phyloP scores from a whole-genome alignment of 305 asterid species.

The Andrographis paniculata region DNA sequence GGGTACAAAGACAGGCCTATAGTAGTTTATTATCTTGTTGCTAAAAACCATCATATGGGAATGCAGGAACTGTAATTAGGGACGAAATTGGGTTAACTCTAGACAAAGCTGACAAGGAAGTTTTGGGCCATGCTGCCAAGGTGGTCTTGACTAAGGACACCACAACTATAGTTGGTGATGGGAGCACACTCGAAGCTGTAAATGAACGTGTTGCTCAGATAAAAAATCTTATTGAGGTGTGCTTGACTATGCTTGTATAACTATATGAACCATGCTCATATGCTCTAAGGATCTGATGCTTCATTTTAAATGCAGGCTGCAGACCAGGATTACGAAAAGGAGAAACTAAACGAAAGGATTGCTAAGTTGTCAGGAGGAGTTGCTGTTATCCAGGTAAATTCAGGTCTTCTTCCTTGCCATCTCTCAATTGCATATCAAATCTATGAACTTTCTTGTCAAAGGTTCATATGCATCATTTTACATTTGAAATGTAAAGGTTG shows the following conservation, averaged over 20 bases:
- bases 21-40: neutral
- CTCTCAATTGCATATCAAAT: neutral
- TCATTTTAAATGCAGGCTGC: slow-evolving; percentile 36
- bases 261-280: neutral
- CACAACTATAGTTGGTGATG: slow-evolving; percentile 88
- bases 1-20: too few relatives aligned
- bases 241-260: neutral
- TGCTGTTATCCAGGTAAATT: slow-evolving; percentile 74
- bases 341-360: slow-evolving; percentile 68
- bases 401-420: neutral
- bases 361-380: slow-evolving; percentile 94
- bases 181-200: slow-evolving; percentile 82
- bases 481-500: slow-evolving; percentile 40
- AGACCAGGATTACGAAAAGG: slow-evolving; percentile 86
- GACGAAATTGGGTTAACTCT: slow-evolving; percentile 68
- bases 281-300: neutral
- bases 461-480: neutral
- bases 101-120: slow-evolving; percentile 75
- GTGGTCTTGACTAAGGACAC: slow-evolving; percentile 73
- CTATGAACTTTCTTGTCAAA: neutral
- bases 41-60: neutral
- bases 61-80: slow-evolving; percentile 77
- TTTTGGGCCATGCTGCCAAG: slow-evolving; percentile 84
- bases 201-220: slow-evolving; percentile 69
- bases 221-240: slow-evolving; percentile 69